These are phyloP conservation scores for Arbutus unedo DNA, from an alignment of 148 eudicot genomes.

Conservation along the genomic window DNA sequence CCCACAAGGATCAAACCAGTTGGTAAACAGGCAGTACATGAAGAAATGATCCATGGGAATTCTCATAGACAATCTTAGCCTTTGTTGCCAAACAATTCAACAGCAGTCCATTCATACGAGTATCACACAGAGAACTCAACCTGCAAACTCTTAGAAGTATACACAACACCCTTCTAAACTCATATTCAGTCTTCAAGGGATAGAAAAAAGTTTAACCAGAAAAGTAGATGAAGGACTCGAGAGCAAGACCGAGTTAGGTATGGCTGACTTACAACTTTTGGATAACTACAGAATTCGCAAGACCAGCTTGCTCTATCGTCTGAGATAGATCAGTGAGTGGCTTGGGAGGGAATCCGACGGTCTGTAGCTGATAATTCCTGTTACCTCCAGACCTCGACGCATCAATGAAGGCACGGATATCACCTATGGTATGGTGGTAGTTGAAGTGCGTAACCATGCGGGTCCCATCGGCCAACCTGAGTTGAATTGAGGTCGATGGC, in stretches of 20 bases:
- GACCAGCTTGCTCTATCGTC: conserved; percentile 61
- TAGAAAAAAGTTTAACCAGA: background rate
- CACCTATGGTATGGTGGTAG: conserved; percentile 46
- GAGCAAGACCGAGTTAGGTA: background rate
- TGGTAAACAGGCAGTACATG: background rate
- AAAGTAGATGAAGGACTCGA: background rate
- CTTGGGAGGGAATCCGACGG: conserved; percentile 70
- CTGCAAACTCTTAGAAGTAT: conserved; percentile 1
- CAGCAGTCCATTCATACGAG: background rate
- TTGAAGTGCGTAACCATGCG: conserved; percentile 60
- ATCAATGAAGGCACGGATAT: conserved; percentile 55
- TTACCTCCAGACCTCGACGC: conserved; percentile 60
- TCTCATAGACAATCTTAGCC: background rate
- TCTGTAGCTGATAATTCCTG: conserved; percentile 56
- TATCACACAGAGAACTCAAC: background rate
- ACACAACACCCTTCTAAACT: background rate
- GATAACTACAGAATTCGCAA: conserved; percentile 62
- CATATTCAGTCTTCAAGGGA: background rate
- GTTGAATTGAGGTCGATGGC: conserved; percentile 63
- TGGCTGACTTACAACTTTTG: conserved; percentile 39
- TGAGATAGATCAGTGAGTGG: conserved; percentile 51
- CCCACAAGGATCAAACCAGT: background rate
- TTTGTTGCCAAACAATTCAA: background rate
- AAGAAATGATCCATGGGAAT: background rate
- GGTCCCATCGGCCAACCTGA: conserved; percentile 62